Conservation (phyloP, 2,329 filamentous ascomycete species). For the Aphanocladium album region DNA sequence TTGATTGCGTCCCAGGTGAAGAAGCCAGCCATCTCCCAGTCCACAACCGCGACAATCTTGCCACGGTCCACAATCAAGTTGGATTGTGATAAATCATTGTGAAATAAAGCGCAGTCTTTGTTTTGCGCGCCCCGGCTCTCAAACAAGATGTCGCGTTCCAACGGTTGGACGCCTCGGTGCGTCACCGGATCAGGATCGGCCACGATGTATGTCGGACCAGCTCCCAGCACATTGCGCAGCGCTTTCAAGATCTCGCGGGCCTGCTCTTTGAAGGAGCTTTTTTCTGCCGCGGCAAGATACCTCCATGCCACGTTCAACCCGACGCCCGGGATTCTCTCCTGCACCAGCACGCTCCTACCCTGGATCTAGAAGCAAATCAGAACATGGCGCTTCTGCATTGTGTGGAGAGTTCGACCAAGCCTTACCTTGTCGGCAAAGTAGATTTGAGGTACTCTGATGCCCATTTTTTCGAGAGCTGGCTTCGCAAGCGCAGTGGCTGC, state of each 20-base stretch:
- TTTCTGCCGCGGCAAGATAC: slow-evolving; percentile 30
- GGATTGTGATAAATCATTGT: slow-evolving; percentile 3
- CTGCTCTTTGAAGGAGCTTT: slow-evolving; percentile 30
- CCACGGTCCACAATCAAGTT: slow-evolving; percentile 27
- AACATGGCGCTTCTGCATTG: not conserved
- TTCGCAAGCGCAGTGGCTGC: slow-evolving; percentile 29
- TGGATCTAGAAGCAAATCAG: slow-evolving; percentile 25
- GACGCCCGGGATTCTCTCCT: slow-evolving; percentile 34
- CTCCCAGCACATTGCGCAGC: slow-evolving; percentile 22
- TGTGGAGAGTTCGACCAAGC: slow-evolving; percentile 8
- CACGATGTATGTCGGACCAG: not conserved
- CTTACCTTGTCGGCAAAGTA: slow-evolving; percentile 35
- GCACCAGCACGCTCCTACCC: slow-evolving; percentile 30
- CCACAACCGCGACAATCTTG: slow-evolving; percentile 23
- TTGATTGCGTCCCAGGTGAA: not conserved
- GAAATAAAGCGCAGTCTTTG: not conserved
- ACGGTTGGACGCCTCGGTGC: not conserved
- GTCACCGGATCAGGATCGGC: not conserved
- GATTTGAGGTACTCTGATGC: slow-evolving; percentile 30
- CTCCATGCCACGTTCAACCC: slow-evolving; percentile 30
- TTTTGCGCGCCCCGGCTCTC: not conserved
- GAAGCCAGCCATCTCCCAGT: slow-evolving; percentile 22
- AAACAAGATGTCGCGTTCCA: not conserved
- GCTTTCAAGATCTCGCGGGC: slow-evolving; percentile 24
- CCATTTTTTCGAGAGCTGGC: not conserved